Base-by-base conservation (phyloP, 2,329 filamentous ascomycete genomes). In the Diaporthe vaccinii region DNA sequence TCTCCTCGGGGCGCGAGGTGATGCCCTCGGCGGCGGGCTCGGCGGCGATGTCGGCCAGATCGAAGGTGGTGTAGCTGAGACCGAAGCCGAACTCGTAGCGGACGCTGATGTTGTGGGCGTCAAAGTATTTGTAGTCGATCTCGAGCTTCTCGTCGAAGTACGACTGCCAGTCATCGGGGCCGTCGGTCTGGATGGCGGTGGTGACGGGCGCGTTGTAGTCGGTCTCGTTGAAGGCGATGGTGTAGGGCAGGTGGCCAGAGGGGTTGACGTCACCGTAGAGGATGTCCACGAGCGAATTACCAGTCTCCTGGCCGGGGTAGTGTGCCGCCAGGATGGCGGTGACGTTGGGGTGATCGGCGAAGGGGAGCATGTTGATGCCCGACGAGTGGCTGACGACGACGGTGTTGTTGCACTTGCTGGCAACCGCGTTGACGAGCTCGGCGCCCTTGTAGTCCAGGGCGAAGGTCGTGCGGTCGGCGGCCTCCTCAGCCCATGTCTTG, bases 121-220 rank as follows among this genome's bases (percentile, higher is more conserved):
- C 91, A 74, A 93, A 93, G 78, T 89, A 87, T 57, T 91, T 89
- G 86, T 93, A 93, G 83, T 93, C 91, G 78, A 93, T 91, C 84
- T 92, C 90, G 71, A 93, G 86, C 75, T 91, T 91, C 83, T 93
- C 91, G 39, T 87, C 86, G 81, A 93, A 93, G 80, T 82, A 84
- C 0, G 82, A 81, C 81, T 86, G 85, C 85, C 85, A 86, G 78
- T 85, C 84, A 62, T 85, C 78, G n/a, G 77, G 74, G 44, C 83
- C 84, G 0, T 80, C 83, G 65, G 82, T 85, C 78, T 83, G 81
- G 78, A 84, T 77, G 15, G 78, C 80, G 1, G 84, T 85, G 22
- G 82, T 85, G 1, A 83, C 82, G 4, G 84, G 84, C 0, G 83
- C 83, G 59, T 86, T 86, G 81, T 86, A 86, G 82, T 87, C 85